Conservation (phyloP, 163 green algal species). For the Prototheca cutis region DNA sequence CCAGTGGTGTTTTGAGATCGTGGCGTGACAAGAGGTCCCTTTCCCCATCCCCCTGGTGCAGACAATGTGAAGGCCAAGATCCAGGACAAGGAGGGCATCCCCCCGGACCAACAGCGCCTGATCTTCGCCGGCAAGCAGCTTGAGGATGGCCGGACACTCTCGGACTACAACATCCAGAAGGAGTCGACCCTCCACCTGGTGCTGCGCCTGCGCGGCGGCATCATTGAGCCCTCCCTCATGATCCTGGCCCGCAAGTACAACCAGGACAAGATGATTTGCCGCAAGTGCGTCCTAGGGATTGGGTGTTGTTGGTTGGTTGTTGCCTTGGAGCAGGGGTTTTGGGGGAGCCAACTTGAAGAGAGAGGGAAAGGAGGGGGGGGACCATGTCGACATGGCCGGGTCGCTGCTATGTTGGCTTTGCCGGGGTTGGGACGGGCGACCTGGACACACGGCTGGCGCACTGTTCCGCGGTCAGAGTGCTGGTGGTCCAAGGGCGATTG, state of each 20-base stretch:
- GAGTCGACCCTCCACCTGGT: constrained; percentile 80
- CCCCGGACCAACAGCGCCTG: constrained; percentile 91
- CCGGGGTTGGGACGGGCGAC: no score
- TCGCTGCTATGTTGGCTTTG: no score
- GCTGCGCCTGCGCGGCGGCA: constrained; percentile 50
- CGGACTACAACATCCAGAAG: constrained; percentile 94
- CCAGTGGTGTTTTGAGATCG: no score
- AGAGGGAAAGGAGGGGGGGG: not conserved
- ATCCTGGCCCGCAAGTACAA: constrained; percentile 99
- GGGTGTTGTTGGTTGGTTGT: no score
- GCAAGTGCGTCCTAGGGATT: constrained; percentile 88
- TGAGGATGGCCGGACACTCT: constrained; percentile 77
- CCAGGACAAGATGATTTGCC: constrained; percentile 99
- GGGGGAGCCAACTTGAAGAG: not conserved
- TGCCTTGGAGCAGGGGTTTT: no score
- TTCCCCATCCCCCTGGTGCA: not conserved
- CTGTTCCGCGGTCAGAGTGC: no score
- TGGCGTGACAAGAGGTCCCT: no score
- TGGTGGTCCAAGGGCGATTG: no score
- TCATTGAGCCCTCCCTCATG: constrained; percentile 98
- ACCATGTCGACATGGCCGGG: no score
- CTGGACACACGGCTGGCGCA: no score
- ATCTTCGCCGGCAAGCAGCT: constrained; percentile 98
- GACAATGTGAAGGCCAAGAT: constrained; percentile 70
- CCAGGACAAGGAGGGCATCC: constrained; percentile 75